These are phyloP conservation scores for Casaregolazyma lundiana DNA, from an alignment of 1,139 yeast genomes.

Conservation along the genomic window DNA sequence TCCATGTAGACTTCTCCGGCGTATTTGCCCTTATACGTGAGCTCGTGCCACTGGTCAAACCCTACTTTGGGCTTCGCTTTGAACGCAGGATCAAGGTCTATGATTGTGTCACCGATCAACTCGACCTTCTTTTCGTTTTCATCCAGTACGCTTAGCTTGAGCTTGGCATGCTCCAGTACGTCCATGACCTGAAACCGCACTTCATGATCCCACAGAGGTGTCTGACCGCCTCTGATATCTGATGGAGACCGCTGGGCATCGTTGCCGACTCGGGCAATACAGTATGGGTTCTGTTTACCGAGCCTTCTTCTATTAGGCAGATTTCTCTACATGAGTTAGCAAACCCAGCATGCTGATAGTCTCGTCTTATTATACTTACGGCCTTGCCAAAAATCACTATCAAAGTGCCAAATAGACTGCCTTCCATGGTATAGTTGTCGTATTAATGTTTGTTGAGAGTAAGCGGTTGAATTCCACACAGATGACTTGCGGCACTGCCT, in stretches of 20 bases:
- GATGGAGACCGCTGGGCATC: conserved; percentile 71
- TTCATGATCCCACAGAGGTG: conserved; percentile 82
- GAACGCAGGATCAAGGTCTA: conserved; percentile 72
- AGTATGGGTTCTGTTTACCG: conserved; percentile 88
- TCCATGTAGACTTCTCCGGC: conserved; percentile 90
- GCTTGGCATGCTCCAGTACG: conserved; percentile 40
- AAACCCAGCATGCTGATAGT: not conserved
- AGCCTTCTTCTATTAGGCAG: conserved; percentile 75
- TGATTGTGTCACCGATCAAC: conserved; percentile 74
- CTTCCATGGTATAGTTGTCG: conserved; percentile 14
- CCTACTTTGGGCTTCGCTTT: conserved; percentile 61
- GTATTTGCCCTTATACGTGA: conserved; percentile 61
- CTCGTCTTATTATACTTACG: conserved; percentile 22
- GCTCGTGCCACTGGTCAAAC: conserved; percentile 79
- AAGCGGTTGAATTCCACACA: not conserved
- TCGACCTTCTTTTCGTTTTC: conserved; percentile 85
- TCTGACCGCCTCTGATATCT: conserved; percentile 81
- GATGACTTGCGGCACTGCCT: not conserved
- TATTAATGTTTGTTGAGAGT: too few relatives aligned
- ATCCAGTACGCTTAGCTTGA: conserved; percentile 76
- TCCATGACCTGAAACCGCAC: conserved; percentile 60
- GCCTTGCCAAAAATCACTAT: conserved; percentile 38
- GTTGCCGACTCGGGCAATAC: conserved; percentile 75
- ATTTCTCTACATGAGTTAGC: conserved; percentile 37
- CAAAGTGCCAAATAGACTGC: conserved; percentile 32